Evolutionary conservation across 2,329 filamentous ascomycete species (phyloP), one percentile per base, ranked within the genome.

Genomic region (Penicillium sp.): DNA sequence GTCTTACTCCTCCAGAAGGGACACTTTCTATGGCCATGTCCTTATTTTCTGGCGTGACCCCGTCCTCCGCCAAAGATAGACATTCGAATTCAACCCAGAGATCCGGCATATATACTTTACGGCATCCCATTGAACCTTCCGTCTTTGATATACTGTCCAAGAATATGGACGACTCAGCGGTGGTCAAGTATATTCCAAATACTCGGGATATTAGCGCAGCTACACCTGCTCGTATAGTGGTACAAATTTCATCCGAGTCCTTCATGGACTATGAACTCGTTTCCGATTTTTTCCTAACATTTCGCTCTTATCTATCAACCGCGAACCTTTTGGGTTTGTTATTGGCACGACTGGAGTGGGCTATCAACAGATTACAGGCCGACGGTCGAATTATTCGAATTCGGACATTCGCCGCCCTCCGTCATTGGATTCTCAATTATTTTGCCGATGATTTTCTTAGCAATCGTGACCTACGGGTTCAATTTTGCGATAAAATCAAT

Each of bases 271-370:
- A 99, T 70, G 93, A 97, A 66, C 81, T 99, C 5, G 84, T 99
- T 4, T 97, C 94, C 1, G 94, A 99, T 71, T 99, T 99, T 74
- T 99, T 99, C 67, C 83, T 99, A 21, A 97, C 94, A 0, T 99
- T 91, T 68, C 89, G 94, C 49, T 83, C 89, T 3, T 99, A 97
- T 68, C 79, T 99, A 58, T 86, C 90, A 12, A 80, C 89, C 0
- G 79, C 81, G 20, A 88, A 93, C 64, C 80, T 99, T 3, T 81
- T 96, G 21, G 85, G 86, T 47, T 91, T 96, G 79, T 80, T 99
- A 16, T 81, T 97, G 60, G 88, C 92, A 2, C 85, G 94, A 18
- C 76, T 99, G 52, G 82, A 86, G 63, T 99, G 94, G 94, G 91
- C 94, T 0, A 80, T 97, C 49, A 83, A 83, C 48, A 83, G 90